Evolutionary conservation across 1,284 basidiomycete species (phyloP), one percentile per base, ranked within the genome.

Genomic region (Gymnopus androsaceus): DNA sequence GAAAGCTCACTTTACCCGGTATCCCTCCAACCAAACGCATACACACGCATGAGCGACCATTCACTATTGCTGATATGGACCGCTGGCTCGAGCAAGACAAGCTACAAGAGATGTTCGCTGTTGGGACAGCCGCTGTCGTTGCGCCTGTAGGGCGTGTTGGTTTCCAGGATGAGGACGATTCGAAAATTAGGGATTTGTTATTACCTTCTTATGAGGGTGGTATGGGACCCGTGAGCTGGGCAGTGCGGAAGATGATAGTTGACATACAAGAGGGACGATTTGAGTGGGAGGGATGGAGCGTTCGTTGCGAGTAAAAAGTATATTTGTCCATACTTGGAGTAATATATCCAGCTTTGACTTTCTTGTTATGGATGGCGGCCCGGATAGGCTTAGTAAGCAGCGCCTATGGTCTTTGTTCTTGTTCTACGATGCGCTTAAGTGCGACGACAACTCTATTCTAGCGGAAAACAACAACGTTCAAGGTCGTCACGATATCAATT

Each of bases 61-160:
- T 94, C 23, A 83, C 83, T 2, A 84, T 94, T 73, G 44, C 71
- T 1, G 85, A 94, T 58, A 67, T 95, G 44, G 67, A 72, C 12
- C 62, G 67, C 4, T 83, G 79, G 64, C 70, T 75, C 0, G 62
- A 72, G 1, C 64, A 75, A 11, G 88, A 84, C n/a, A 74, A 69
- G n/a, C 69, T 94, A 15, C 62, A 82, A 7, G 92, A 94, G 67
- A 76, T 82, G n/a, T 89, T 94, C 58, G 83, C 84, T 17, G 81
- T 87, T 1, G 92, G 92, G 0, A 92, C 87, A 0, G 87, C 86
- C 0, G 86, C 81, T 11, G 75, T 87, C 30, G 79, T 90, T 19
- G 79, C 78, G 0, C 78, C 83, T 15, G 76, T 89, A 19, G 77
- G 79, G 25, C 72, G 76, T 33, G 83, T 88, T 52, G 82, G 82